A percentile compares a stretch with the other conserved stretches of the same genome.
Conservation (phyloP, 768 basidiomycete genomes). For the Mycena belliarum region DNA sequence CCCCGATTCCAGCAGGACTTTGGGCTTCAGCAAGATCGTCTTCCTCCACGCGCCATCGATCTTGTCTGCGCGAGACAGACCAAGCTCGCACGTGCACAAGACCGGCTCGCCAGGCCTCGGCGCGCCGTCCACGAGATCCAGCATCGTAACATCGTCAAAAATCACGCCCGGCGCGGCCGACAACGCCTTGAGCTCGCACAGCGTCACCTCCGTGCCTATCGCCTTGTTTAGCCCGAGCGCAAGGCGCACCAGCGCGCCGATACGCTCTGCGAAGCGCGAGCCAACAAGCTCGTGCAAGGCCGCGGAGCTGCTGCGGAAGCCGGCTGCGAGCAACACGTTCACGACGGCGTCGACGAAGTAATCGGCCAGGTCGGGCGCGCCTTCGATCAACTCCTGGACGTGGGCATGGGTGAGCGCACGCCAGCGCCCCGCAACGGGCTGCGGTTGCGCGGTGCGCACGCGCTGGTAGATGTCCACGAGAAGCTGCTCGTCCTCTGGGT, state of each 20-base stretch:
- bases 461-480: constrained; percentile 43
- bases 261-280: constrained; percentile 43
- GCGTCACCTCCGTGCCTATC: constrained; percentile 59
- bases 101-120: constrained; percentile 33
- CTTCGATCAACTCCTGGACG: constrained; percentile 38
- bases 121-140: constrained; percentile 23
- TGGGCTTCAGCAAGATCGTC: constrained; percentile 51
- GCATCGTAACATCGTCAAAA: constrained; percentile 47
- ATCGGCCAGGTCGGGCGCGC: constrained; percentile 35
- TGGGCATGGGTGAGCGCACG: constrained; percentile 54
- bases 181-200: constrained; percentile 55
- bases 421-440: constrained; percentile 57
- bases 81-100: constrained; percentile 60
- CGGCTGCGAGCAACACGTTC: constrained; percentile 43
- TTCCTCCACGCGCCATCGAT: constrained; percentile 48
- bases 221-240: constrained; percentile 56
- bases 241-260: constrained; percentile 42
- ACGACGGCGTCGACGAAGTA: constrained; percentile 41
- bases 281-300: constrained; percentile 41
- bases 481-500: constrained; percentile 47
- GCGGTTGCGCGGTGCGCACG: constrained; percentile 47
- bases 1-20: constrained; percentile 50
- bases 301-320: constrained; percentile 30
- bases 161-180: constrained; percentile 42
- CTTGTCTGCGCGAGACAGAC: constrained; percentile 43